phyloP scores from a whole-genome alignment of 83 land plant species.

The Picea mariana region DNA sequence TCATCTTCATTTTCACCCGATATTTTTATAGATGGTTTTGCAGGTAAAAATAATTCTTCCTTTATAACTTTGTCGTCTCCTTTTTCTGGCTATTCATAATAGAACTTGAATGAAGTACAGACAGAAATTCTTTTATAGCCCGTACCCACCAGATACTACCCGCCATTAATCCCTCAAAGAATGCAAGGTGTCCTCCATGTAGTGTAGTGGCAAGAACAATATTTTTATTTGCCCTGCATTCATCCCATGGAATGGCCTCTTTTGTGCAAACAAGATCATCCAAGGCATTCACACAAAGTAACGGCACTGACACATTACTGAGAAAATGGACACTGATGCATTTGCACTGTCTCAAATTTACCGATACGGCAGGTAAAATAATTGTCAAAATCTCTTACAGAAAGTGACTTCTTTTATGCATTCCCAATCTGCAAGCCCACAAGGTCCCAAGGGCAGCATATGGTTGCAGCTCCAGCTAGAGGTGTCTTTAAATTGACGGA shows the following conservation, averaged over 20 bases:
- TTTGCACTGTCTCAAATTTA: slow-evolving; percentile 93
- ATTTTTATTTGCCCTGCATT: slow-evolving; percentile 87
- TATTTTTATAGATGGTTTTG: too few relatives aligned
- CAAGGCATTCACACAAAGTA: slow-evolving; percentile 86
- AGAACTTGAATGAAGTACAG: too few relatives aligned
- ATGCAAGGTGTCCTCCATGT: slow-evolving; percentile 96
- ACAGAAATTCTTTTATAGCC: too few relatives aligned
- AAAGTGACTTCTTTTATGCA: slow-evolving; percentile 45
- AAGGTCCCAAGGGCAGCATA: too few relatives aligned
- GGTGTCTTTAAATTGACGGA: too few relatives aligned
- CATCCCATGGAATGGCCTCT: slow-evolving; percentile 99
- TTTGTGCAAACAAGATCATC: slow-evolving; percentile 97
- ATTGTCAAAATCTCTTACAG: slow-evolving; percentile 89
- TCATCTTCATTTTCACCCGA: too few relatives aligned
- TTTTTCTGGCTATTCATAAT: too few relatives aligned
- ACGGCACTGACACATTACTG: slow-evolving; percentile 77
- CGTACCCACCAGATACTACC: slow-evolving; percentile 60
- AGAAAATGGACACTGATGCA: slow-evolving; percentile 80
- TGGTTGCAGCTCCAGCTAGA: too few relatives aligned
- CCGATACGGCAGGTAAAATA: slow-evolving; percentile 76
- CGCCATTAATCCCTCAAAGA: slow-evolving; percentile 79
- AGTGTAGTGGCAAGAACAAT: slow-evolving; percentile 71
- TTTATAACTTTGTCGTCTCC: too few relatives aligned
- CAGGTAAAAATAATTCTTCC: too few relatives aligned
- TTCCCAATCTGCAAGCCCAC: too few relatives aligned